These are phyloP conservation scores for Dryadomyces quercus-mongolicae DNA, from an alignment of 2,329 filamentous ascomycete genomes.

Conservation along the genomic window DNA sequence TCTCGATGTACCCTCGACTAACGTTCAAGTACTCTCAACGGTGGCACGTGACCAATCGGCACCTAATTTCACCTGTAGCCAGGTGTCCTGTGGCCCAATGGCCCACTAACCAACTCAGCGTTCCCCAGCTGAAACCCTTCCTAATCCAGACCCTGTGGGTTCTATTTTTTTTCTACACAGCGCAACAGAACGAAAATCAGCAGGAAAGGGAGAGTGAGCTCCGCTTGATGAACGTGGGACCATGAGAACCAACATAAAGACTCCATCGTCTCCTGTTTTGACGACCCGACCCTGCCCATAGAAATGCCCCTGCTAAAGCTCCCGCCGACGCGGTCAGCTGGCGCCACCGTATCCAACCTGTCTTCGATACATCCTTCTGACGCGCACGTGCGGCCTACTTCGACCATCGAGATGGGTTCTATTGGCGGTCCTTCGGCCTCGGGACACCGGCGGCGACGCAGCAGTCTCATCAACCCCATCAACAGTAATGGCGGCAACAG, in stretches of 20 bases:
- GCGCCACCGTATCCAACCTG: neutral
- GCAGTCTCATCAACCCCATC: conserved; percentile 36
- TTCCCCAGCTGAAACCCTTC: neutral
- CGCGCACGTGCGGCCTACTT: conserved; percentile 9
- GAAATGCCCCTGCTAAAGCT: conserved; percentile 5
- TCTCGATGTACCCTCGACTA: no score
- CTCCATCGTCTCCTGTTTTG: neutral
- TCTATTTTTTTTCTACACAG: no score
- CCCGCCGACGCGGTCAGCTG: neutral
- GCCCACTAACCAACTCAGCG: neutral
- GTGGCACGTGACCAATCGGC: no score
- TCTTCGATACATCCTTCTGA: neutral
- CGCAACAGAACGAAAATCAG: no score
- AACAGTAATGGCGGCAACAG: neutral
- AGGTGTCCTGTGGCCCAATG: neutral
- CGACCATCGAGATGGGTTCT: conserved; percentile 45
- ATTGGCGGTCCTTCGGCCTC: conserved; percentile 23
- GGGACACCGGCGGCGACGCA: conserved; percentile 43
- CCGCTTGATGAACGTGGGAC: neutral
- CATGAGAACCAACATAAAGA: neutral
- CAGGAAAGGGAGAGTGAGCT: no score
- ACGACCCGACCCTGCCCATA: neutral
- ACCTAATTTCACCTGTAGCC: no score
- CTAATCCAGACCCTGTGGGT: neutral
- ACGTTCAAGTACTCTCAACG: no score